Evolutionary conservation across 2,329 filamentous ascomycete species (phyloP).

Genomic region (Alternaria ethzedia): DNA sequence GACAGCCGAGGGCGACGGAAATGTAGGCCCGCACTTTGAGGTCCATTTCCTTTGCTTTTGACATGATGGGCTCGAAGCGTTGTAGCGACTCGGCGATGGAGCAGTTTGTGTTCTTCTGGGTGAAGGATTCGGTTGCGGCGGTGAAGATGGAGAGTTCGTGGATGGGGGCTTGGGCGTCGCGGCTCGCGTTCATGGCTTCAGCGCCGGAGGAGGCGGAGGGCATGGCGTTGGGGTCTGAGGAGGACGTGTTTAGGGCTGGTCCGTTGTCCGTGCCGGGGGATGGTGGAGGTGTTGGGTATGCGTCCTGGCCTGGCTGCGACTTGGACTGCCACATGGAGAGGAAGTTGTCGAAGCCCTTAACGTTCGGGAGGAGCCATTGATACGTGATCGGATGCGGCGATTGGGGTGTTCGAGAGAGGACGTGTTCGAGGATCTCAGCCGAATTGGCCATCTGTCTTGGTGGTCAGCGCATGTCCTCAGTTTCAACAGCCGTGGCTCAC

Average conservation of each 20-base stretch:
- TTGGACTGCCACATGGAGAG: conserved; percentile 57
- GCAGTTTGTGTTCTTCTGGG: conserved; percentile 82
- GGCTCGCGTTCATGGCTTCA: conserved; percentile 39
- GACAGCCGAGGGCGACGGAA: conserved; percentile 75
- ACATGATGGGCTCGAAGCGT: conserved; percentile 73
- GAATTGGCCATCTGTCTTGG: conserved; percentile 75
- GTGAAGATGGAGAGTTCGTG: conserved; percentile 79
- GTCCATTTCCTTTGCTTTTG: conserved; percentile 67
- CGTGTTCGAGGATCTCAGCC: conserved; percentile 72
- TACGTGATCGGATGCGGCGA: conserved; percentile 68
- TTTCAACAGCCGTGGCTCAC: conserved; percentile 47
- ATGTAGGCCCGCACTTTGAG: conserved; percentile 80
- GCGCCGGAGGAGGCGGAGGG: conserved; percentile 44
- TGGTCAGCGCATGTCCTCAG: conserved; percentile 48
- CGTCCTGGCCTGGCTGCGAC: conserved; percentile 48
- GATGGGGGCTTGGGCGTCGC: conserved; percentile 20
- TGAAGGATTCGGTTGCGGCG: conserved; percentile 81
- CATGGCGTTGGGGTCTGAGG: conserved; percentile 52
- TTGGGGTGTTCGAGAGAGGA: conserved; percentile 64
- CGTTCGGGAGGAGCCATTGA: conserved; percentile 81
- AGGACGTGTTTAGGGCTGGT: conserved; percentile 52
- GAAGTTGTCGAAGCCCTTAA: conserved; percentile 72
- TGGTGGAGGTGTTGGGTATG: conserved; percentile 56
- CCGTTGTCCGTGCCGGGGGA: conserved; percentile 46
- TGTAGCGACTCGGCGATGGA: conserved; percentile 75